Base-by-base conservation (phyloP, 352 stramenopile genomes). In the Globisporangium orthogonon region DNA sequence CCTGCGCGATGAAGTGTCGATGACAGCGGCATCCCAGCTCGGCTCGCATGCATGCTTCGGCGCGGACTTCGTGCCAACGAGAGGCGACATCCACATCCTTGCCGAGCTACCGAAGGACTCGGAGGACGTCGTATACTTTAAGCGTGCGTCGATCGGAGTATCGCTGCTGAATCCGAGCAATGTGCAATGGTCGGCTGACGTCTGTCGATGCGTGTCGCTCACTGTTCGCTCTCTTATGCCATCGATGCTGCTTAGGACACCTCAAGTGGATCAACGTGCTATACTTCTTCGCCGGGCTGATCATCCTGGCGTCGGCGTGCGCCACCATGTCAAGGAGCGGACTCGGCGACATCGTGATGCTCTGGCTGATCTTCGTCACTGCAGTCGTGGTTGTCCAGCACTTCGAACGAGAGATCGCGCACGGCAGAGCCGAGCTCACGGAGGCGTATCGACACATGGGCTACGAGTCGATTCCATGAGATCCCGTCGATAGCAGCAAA, bases 351-450 rank as follows among this genome's bases (percentile, higher is more conserved):
- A 14, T 52, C 29, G 47, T 35, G 29, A 52, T 49, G 44, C 44
- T 49, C n/a, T 49, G 44, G 44, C 44, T 49, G 7, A 49, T 49
- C 44, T 49, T 49, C 44, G 44, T 49, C 44, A 49, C 44, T 7
- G n/a, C 44, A 3, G 18, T 49, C 44, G n/a, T 49, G n/a, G 44
- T 49, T 3, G 23, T 23, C 44, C 18, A 49, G 44, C 44, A 49
- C 44, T 49, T 49, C 11, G 44, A 49, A 10, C 17, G 44, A 1
- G 44, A 49, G n/a, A 7, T 49, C 44, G 44, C 44, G 7, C n/a
- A 49, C 44, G 44, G 44, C 7, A n/a, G 44, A 2, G 44, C 44
- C 10, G 44, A 15, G 44, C 44, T 49, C 10, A 18, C 44, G 18
- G 44, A 49, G n/a, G 44, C 44, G 44, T 49, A 49, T 7, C 18